phyloP scores from a whole-genome alignment of 2,329 filamentous ascomycete genomes.

The Domatiomyces globalis region DNA sequence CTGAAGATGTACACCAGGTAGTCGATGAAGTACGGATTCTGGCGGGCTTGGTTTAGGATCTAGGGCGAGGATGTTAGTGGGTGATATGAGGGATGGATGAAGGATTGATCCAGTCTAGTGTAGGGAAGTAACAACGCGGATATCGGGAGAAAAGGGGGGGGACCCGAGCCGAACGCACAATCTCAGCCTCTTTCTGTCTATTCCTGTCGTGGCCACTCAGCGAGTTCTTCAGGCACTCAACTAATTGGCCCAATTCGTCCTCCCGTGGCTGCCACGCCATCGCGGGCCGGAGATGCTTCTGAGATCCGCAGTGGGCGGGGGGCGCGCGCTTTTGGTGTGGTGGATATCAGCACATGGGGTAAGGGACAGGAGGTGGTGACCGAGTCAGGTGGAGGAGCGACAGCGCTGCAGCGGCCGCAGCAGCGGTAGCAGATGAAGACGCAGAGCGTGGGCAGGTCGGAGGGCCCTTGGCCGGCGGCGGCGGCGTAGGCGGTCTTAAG shows the following conservation, averaged over 20 bases:
- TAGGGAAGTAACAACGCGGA: background rate
- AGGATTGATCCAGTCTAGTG: background rate
- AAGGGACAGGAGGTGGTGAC: background rate
- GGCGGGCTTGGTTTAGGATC: conserved; percentile 87
- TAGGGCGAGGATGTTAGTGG: conserved; percentile 25
- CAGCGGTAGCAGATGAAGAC: background rate
- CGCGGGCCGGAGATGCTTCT: conserved; percentile 17
- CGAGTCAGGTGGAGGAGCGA: background rate
- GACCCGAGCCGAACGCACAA: conserved; percentile 42
- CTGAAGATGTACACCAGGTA: conserved; percentile 88
- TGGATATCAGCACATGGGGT: background rate
- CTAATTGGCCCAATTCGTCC: conserved; percentile 78
- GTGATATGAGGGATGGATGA: background rate
- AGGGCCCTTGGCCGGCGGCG: too few relatives aligned
- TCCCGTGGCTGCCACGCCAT: conserved; percentile 92
- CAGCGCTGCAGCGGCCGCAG: background rate
- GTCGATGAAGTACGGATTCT: conserved; percentile 87
- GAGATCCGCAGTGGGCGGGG: background rate
- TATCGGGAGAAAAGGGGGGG: conserved; percentile 7
- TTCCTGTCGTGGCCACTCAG: conserved; percentile 67
- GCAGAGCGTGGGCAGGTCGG: background rate
- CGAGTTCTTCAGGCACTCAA: conserved; percentile 79
- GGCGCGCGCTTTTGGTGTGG: background rate
- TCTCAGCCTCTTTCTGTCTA: conserved; percentile 78
- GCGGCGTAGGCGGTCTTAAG: background rate